Base-by-base conservation (phyloP, 2,329 filamentous ascomycete species). In the Pseudonectria foliicola region DNA sequence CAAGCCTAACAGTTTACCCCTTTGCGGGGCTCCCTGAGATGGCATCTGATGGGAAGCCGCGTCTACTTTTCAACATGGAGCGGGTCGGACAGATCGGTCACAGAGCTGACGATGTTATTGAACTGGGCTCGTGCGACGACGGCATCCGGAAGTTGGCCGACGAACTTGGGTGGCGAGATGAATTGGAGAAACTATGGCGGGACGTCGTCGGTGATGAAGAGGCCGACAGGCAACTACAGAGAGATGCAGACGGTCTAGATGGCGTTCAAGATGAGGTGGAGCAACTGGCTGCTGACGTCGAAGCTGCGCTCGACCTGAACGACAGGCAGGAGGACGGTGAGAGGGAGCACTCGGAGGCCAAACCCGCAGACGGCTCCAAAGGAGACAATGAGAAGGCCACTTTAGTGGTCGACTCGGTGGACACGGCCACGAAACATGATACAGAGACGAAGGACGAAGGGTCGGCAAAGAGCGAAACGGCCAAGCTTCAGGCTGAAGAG, bases 41-140 rank as follows among this genome's bases (percentile, higher is more conserved):
- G 46, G 80, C 78, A 14, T 52, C 57, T 3, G 69, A 79, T 2
- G 68, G 67, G 1, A 75, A 74, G 3, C 92, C 90, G 1, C 75
- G 92, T 8, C 64, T 98, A 3, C 68, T 98, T 13, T 85, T 98
- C 59, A 98, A 98, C 57, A 73, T 82, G 62, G 85, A 95, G 58
- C 67, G 66, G 25, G 92, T 95, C 0, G 90, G 92, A 0, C 76
- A 76, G 13, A 57, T 98, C 25, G 92, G 92, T 1, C 72, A 71
- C 7, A 68, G 86, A 16, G 56, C 81, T 0, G 89, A 98, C 53
- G 92, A 98, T 61, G 89, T 98, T 0, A 55, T 95, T 6, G 60
- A 86, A 25, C 66, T 96, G 3, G 87, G 83, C 2, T 80, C 88
- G 49, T 95, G 89, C 56, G 90, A 98, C 57, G 68, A 69, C 0